A percentile compares a stretch with the other conserved stretches of the same genome.
These are phyloP conservation scores for Diaporthe sp. DNA, from an alignment of 2,329 filamentous ascomycete species.

Conservation along the genomic window DNA sequence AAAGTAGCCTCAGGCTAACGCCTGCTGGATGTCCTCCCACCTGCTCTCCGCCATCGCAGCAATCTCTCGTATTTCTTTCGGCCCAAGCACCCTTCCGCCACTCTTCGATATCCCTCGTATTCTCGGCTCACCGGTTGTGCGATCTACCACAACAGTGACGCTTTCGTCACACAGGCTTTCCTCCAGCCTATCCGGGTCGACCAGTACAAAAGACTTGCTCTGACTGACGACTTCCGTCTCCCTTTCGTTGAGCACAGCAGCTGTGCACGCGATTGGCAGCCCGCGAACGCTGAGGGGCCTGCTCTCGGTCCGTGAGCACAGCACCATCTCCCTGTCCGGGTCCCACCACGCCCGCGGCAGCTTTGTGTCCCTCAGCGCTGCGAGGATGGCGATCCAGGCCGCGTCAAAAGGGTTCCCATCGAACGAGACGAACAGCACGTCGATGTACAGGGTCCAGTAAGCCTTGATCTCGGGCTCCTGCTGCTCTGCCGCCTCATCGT, in stretches of 20 bases:
- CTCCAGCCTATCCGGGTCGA: slow-evolving; percentile 92
- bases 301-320: slow-evolving; percentile 76
- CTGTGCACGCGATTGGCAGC: slow-evolving; percentile 82
- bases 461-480: slow-evolving; percentile 72
- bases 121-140: slow-evolving; percentile 63
- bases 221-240: slow-evolving; percentile 59
- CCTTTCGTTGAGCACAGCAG: slow-evolving; percentile 81
- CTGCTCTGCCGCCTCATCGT: slow-evolving; percentile 48
- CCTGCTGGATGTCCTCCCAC: slow-evolving; percentile 72
- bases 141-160: slow-evolving; percentile 87
- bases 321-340: slow-evolving; percentile 80
- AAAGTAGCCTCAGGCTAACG: slow-evolving; percentile 50
- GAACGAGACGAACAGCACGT: slow-evolving; percentile 93
- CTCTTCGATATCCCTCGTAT: slow-evolving; percentile 85
- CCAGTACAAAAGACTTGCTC: slow-evolving; percentile 79
- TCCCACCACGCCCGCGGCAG: slow-evolving; percentile 89
- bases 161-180: slow-evolving; percentile 86
- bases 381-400: slow-evolving; percentile 86
- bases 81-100: slow-evolving; percentile 80
- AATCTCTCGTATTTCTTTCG: slow-evolving; percentile 72
- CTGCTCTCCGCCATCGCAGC: slow-evolving; percentile 72
- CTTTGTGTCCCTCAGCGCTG: slow-evolving; percentile 82
- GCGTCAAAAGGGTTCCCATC: slow-evolving; percentile 94
- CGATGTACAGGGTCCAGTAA: slow-evolving; percentile 96
- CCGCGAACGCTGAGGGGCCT: slow-evolving; percentile 71